Conservation (phyloP, 73 alveolate species). For the Tetrahymena elliotti region DNA sequence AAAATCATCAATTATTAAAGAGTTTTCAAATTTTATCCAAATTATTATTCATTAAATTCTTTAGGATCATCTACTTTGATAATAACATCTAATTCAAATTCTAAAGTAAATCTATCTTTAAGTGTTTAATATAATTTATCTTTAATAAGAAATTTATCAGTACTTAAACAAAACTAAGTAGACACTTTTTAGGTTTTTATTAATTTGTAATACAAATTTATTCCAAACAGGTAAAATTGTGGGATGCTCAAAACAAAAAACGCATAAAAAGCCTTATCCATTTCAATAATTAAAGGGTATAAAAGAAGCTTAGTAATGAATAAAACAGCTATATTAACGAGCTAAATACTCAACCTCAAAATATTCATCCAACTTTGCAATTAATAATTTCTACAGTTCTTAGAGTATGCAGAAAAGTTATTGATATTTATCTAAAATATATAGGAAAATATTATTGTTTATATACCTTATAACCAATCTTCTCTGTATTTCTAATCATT, state of each 20-base stretch:
- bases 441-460: background rate
- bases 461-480: background rate
- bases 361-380: background rate
- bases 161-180: background rate
- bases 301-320: background rate
- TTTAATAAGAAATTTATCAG: background rate
- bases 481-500: background rate
- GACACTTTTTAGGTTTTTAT: background rate
- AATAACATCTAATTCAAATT: background rate
- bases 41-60: background rate
- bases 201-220: background rate
- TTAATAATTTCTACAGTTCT: background rate
- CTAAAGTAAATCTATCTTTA: background rate
- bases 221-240: background rate
- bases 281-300: background rate
- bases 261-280: background rate
- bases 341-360: background rate
- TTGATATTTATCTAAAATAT: background rate
- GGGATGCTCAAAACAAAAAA: background rate
- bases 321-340: background rate
- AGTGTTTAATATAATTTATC: background rate
- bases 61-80: no score
- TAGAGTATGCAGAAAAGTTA: background rate
- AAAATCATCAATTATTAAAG: no score
- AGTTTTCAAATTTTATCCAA: background rate